Evolutionary conservation across 768 basidiomycete species (phyloP).

Genomic region (Boletus sp.): DNA sequence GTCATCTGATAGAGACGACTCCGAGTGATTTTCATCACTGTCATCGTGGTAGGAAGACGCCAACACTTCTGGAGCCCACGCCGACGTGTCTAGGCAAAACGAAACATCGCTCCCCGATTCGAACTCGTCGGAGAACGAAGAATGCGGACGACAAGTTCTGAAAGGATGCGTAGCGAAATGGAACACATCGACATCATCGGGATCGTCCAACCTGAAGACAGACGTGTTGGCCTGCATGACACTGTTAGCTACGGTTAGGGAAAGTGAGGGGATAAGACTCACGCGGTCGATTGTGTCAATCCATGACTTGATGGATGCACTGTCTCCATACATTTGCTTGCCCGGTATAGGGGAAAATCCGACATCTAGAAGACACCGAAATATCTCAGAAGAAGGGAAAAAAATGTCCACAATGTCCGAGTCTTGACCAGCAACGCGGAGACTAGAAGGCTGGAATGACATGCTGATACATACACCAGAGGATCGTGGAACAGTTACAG

Average conservation of each 20-base stretch:
- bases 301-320: slow-evolving; percentile 26
- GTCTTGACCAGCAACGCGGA: slow-evolving; percentile 30
- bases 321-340: slow-evolving; percentile 25
- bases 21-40: slow-evolving; percentile 21
- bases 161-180: slow-evolving; percentile 21
- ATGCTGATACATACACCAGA: slow-evolving; percentile 15
- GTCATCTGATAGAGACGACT: slow-evolving; percentile 22
- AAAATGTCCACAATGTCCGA: slow-evolving; percentile 10
- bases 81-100: slow-evolving; percentile 12
- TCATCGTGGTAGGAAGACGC: slow-evolving; percentile 14
- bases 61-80: slow-evolving; percentile 20
- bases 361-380: neutral
- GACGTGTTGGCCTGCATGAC: slow-evolving; percentile 14
- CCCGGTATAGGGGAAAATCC: slow-evolving; percentile 4
- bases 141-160: slow-evolving; percentile 9
- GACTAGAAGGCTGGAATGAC: slow-evolving; percentile 16
- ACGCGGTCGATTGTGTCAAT: slow-evolving; percentile 24
- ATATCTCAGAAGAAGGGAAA: slow-evolving; percentile 11
- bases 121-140: slow-evolving; percentile 23
- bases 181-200: slow-evolving; percentile 3
- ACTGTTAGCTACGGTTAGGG: neutral
- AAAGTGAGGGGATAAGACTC: slow-evolving; percentile 1
- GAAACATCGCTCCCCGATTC: slow-evolving; percentile 19
- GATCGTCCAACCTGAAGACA: neutral
- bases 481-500: slow-evolving; percentile 14